A percentile compares a stretch with the other conserved stretches of the same genome.
phyloP scores from a whole-genome alignment of 768 basidiomycete genomes.

The Kockovaella imperatae region DNA sequence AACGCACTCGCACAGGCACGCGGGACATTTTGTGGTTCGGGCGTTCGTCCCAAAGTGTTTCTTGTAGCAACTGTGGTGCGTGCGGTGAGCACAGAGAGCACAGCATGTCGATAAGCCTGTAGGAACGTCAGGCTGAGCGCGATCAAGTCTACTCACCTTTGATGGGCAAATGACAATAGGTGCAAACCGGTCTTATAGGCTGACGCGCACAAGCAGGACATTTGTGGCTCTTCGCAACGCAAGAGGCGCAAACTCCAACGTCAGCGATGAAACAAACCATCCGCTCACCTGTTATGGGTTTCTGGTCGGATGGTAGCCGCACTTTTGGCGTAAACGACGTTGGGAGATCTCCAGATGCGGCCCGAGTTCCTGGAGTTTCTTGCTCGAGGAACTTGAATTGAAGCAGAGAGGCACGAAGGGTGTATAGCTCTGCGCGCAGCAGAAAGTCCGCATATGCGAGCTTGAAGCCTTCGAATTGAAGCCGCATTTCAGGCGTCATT shows the following conservation, averaged over 20 bases:
- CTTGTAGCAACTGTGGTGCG: not conserved
- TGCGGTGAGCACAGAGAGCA: not conserved
- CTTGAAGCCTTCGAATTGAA: slow-evolving; percentile 24
- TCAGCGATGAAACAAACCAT: slow-evolving; percentile 3
- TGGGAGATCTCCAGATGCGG: not conserved
- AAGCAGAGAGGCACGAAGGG: slow-evolving; percentile 16
- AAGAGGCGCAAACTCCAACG: slow-evolving; percentile 8
- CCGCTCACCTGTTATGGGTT: not conserved
- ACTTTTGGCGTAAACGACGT: not conserved
- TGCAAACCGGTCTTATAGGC: slow-evolving; percentile 19
- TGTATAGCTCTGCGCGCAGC: slow-evolving; percentile 25
- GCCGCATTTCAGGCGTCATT: slow-evolving; percentile 11
- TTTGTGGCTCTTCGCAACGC: slow-evolving; percentile 1
- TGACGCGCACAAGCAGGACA: slow-evolving; percentile 23
- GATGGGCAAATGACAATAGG: slow-evolving; percentile 39
- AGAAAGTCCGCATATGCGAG: slow-evolving; percentile 38
- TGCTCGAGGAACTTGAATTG: slow-evolving; percentile 12
- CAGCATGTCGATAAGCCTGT: not conserved
- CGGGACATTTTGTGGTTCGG: not conserved
- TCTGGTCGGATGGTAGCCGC: not conserved
- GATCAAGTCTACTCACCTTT: slow-evolving; percentile 25
- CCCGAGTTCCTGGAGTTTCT: slow-evolving; percentile 1
- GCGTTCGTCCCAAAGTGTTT: not conserved
- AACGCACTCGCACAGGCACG: not conserved
- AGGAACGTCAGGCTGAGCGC: not conserved